phyloP scores from a whole-genome alignment of 345 rosid species.

The Eutrema japonicum region DNA sequence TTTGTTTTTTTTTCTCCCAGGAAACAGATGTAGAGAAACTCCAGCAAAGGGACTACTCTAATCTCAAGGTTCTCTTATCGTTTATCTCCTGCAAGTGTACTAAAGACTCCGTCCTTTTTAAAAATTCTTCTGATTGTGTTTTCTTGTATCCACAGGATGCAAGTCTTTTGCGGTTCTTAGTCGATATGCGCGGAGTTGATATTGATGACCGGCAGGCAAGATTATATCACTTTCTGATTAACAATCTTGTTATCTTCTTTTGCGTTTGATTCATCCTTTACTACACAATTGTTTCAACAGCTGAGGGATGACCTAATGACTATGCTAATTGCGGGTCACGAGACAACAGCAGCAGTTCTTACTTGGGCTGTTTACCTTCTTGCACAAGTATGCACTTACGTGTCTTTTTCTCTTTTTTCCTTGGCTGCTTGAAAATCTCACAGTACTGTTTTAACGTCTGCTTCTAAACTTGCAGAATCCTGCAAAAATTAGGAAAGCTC shows the following conservation, averaged over 20 bases:
- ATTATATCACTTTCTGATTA: background rate
- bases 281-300: slow-evolving; percentile 46
- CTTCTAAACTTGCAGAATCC: slow-evolving; percentile 60
- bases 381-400: slow-evolving; percentile 65
- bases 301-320: slow-evolving; percentile 95
- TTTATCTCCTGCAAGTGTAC: background rate
- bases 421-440: background rate
- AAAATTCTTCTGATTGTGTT: slow-evolving; percentile 14
- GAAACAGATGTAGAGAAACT: slow-evolving; percentile 92
- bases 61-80: slow-evolving; percentile 59
- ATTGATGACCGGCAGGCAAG: slow-evolving; percentile 83
- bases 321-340: slow-evolving; percentile 95
- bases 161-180: slow-evolving; percentile 87
- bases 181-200: slow-evolving; percentile 94
- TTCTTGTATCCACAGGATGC: slow-evolving; percentile 69
- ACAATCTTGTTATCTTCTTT: background rate
- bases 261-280: slow-evolving; percentile 5
- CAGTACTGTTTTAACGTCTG: slow-evolving; percentile 24
- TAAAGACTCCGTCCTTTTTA: background rate
- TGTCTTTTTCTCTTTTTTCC: background rate
- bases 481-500: slow-evolving; percentile 79
- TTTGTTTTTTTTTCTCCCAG: slow-evolving; percentile 47
- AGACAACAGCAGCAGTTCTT: slow-evolving; percentile 96
- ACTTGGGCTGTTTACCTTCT: slow-evolving; percentile 96
- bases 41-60: slow-evolving; percentile 83